These are phyloP conservation scores for Lanzia echinophila DNA, from an alignment of 2,329 filamentous ascomycete species.

Conservation along the genomic window DNA sequence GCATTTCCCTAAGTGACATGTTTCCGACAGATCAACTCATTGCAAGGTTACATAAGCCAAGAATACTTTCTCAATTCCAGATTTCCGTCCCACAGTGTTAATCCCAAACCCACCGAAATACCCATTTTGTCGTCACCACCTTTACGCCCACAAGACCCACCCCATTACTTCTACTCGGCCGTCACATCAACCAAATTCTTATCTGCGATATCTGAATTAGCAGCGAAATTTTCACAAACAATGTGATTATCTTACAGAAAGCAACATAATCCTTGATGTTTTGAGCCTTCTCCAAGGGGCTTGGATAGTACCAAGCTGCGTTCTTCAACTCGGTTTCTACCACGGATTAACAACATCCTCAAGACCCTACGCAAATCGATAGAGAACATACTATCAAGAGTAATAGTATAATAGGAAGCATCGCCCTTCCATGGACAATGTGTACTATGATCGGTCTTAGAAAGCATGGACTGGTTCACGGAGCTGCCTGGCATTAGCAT, in stretches of 20 bases:
- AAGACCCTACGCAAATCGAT: neutral
- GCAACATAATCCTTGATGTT: conserved; percentile 41
- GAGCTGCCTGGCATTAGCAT: conserved; percentile 26
- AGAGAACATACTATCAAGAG: conserved; percentile 31
- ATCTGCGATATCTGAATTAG: too few species aligned
- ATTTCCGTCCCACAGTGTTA: too few species aligned
- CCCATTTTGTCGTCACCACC: too few species aligned
- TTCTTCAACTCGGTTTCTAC: conserved; percentile 35
- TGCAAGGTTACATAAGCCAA: too few species aligned
- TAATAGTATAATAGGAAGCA: conserved; percentile 42
- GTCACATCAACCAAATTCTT: conserved; percentile 9
- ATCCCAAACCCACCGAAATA: too few species aligned
- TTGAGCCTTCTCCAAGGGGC: conserved; percentile 34
- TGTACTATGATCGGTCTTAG: conserved; percentile 35
- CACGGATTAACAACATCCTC: neutral
- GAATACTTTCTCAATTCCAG: too few species aligned
- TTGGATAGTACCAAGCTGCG: conserved; percentile 41
- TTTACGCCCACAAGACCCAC: too few species aligned
- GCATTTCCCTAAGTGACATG: too few species aligned
- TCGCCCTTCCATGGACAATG: conserved; percentile 42
- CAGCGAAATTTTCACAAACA: too few species aligned
- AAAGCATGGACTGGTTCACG: conserved; percentile 35
- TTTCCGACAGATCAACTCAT: too few species aligned
- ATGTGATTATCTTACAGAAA: conserved; percentile 38
- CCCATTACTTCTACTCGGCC: neutral